Conservation (phyloP, 257 asterid genomes). For the Solanum lignicaule region DNA sequence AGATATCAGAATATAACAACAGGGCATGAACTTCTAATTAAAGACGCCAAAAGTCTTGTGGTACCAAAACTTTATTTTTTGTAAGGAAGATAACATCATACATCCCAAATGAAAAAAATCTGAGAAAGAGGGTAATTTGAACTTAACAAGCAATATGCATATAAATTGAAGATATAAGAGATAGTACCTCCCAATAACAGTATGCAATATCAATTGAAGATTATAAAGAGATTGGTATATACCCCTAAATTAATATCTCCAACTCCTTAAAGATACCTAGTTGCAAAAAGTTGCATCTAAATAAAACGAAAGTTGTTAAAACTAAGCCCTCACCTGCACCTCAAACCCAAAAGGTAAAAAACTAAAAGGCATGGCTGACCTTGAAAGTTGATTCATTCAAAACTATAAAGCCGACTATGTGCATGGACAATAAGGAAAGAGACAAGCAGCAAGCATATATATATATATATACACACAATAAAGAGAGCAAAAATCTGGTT, state of each 20-base stretch:
- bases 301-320: too few species aligned
- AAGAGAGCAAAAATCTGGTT: background rate
- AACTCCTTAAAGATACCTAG: too few species aligned
- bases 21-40: background rate
- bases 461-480: too few species aligned
- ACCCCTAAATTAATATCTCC: too few species aligned
- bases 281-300: too few species aligned
- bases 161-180: too few species aligned
- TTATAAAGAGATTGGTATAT: too few species aligned
- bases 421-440: background rate
- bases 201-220: too few species aligned
- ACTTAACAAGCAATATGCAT: too few species aligned
- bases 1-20: background rate
- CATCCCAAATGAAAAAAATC: too few species aligned
- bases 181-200: too few species aligned
- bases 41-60: background rate
- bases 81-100: background rate
- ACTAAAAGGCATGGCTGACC: background rate
- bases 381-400: background rate
- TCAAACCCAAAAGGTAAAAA: background rate
- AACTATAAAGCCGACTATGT: background rate
- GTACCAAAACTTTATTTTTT: background rate
- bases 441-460: background rate
- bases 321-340: too few species aligned
- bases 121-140: background rate